These are phyloP conservation scores for Starmera caribaea DNA, from an alignment of 805 yeast genomes.

Conservation along the genomic window DNA sequence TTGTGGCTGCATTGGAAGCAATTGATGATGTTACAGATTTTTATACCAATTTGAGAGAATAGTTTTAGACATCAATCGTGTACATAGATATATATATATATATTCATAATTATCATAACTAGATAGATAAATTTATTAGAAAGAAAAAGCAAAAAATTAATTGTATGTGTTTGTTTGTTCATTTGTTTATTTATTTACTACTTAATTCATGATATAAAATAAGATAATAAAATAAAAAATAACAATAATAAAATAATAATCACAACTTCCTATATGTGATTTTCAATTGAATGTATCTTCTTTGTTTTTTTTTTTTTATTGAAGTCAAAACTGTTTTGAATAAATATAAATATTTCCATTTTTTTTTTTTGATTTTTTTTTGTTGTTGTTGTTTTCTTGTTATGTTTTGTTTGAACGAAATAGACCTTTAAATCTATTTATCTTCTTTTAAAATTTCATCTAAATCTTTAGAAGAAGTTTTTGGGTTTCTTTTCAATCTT, in stretches of 20 bases:
- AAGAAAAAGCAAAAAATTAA: not conserved
- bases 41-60: conserved; percentile 53
- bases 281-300: too few relatives aligned
- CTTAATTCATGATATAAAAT: too few relatives aligned
- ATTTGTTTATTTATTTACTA: too few relatives aligned
- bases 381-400: not conserved
- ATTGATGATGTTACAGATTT: conserved; percentile 79
- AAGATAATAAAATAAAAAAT: too few relatives aligned
- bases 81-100: not conserved
- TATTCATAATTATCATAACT: not conserved
- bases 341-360: not conserved
- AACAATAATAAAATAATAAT: too few relatives aligned
- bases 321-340: too few relatives aligned
- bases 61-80: not conserved
- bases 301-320: too few relatives aligned
- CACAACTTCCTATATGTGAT: too few relatives aligned
- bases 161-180: not conserved
- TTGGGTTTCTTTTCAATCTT: conserved; percentile 43
- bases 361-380: not conserved
- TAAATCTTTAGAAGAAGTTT: conserved; percentile 18
- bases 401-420: too few relatives aligned
- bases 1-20: conserved; percentile 55
- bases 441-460: conserved; percentile 12
- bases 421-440: too few relatives aligned
- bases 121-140: not conserved